Evolutionary conservation across 768 basidiomycete species (phyloP).

Genomic region (Lactifluus volemus): DNA sequence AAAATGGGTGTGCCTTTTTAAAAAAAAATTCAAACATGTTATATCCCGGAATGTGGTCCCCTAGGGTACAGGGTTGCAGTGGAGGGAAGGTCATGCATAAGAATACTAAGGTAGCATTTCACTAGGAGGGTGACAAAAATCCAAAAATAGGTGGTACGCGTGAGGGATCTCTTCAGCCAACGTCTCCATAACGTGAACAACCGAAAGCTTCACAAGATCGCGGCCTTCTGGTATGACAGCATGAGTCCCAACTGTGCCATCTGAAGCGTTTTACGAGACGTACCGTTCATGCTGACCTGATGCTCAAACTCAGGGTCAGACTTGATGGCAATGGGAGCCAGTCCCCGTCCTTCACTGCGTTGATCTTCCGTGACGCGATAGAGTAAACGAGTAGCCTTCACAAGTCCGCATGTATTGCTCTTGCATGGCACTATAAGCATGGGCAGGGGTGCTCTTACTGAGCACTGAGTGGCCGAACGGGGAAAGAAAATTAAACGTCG

Average conservation of each 20-base stretch:
- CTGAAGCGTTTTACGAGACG: slow-evolving; percentile 17
- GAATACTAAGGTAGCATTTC: too few species aligned
- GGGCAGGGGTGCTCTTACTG: neutral
- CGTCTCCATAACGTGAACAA: slow-evolving; percentile 92
- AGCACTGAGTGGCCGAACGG: too few species aligned
- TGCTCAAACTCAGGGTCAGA: slow-evolving; percentile 93
- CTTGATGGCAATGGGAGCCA: slow-evolving; percentile 98
- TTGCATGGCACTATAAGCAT: slow-evolving; percentile 75
- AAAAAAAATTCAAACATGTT: too few species aligned
- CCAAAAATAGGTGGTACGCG: too few species aligned
- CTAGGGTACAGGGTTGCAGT: too few species aligned
- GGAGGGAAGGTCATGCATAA: too few species aligned
- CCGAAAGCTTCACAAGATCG: too few species aligned
- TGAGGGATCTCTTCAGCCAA: slow-evolving; percentile 56
- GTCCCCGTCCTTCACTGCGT: slow-evolving; percentile 92
- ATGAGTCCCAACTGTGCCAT: too few species aligned
- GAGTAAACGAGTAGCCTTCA: slow-evolving; percentile 96
- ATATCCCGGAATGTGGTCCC: too few species aligned
- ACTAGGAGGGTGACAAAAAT: too few species aligned
- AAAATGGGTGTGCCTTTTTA: too few species aligned
- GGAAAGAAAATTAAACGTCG: too few species aligned
- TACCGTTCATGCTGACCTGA: slow-evolving; percentile 92
- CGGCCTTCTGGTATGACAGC: slow-evolving; percentile 66
- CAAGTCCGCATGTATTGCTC: slow-evolving; percentile 99
- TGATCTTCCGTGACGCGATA: slow-evolving; percentile 94